Evolutionary conservation across 2,329 filamentous ascomycete species (phyloP).

Genomic region (Scedosporium aurantiacum): DNA sequence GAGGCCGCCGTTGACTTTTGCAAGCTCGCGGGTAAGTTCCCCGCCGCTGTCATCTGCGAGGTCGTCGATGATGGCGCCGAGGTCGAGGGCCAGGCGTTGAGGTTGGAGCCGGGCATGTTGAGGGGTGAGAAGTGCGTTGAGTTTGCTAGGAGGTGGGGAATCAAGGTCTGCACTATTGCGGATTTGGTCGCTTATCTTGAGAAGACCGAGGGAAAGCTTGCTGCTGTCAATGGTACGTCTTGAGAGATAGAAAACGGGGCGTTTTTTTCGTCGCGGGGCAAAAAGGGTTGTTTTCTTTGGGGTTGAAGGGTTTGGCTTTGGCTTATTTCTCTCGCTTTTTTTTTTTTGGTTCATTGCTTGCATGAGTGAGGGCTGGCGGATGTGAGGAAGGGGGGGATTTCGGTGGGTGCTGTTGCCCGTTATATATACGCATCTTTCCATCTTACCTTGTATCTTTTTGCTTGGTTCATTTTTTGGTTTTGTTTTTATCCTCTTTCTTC

Average conservation of each 20-base stretch:
- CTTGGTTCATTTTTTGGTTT: background rate
- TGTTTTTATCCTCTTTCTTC: background rate
- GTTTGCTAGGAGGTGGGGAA: slow-evolving; percentile 79
- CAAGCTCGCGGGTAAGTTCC: slow-evolving; percentile 64
- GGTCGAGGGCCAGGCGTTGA: slow-evolving; percentile 55
- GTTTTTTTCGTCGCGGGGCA: background rate
- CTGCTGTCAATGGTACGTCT: slow-evolving; percentile 27
- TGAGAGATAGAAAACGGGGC: background rate
- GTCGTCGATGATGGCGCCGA: slow-evolving; percentile 76
- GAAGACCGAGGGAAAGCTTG: slow-evolving; percentile 55
- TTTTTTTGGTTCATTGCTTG: background rate
- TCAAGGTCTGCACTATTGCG: slow-evolving; percentile 93
- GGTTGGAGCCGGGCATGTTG: slow-evolving; percentile 74
- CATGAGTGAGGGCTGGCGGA: background rate
- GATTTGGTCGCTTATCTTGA: slow-evolving; percentile 74
- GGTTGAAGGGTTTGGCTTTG: too few species aligned
- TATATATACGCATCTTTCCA: background rate
- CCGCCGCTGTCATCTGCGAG: slow-evolving; percentile 80
- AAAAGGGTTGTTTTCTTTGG: too few species aligned
- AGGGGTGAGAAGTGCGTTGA: slow-evolving; percentile 74
- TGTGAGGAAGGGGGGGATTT: background rate
- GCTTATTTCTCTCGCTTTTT: too few species aligned
- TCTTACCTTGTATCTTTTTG: background rate
- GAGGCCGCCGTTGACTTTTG: slow-evolving; percentile 92
- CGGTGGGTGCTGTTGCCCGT: background rate